These are phyloP conservation scores for Helicostylum pulchrum DNA, from an alignment of 192 early-diverging fungal species.

Conservation along the genomic window DNA sequence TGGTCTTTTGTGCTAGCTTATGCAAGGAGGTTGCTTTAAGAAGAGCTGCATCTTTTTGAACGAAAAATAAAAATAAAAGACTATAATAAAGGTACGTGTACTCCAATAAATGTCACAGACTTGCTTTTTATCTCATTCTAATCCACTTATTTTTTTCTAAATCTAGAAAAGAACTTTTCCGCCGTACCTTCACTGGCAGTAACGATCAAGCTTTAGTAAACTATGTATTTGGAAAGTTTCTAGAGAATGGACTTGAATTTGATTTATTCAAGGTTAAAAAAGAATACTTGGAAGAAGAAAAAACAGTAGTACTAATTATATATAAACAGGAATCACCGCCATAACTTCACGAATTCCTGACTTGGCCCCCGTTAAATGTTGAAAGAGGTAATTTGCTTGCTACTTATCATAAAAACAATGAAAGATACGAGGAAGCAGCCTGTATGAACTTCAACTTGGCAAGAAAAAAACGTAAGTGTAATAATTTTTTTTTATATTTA, in stretches of 20 bases:
- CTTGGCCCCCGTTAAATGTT: not conserved
- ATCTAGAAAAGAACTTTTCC: not conserved
- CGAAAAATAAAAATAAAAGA: too few relatives aligned
- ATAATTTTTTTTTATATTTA: not conserved
- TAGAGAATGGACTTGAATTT: not conserved
- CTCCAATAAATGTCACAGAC: too few relatives aligned
- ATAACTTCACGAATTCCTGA: constrained; percentile 1
- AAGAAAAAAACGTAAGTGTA: not conserved
- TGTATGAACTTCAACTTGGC: not conserved
- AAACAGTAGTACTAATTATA: not conserved
- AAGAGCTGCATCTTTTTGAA: too few relatives aligned
- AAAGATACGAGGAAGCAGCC: constrained; percentile 14
- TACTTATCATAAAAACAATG: constrained; percentile 9
- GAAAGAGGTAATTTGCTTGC: constrained; percentile 8
- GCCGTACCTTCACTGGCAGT: not conserved
- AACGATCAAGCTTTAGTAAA: not conserved
- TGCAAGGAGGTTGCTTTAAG: too few relatives aligned
- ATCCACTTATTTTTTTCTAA: too few relatives aligned
- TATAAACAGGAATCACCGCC: not conserved
- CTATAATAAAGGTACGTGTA: too few relatives aligned
- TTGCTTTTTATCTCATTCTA: too few relatives aligned
- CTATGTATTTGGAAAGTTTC: constrained; percentile 5
- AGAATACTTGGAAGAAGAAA: not conserved
- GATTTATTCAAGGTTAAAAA: not conserved
- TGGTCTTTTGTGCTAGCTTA: too few relatives aligned